phyloP scores from a whole-genome alignment of 129 eudicot species.

The Centella asiatica region DNA sequence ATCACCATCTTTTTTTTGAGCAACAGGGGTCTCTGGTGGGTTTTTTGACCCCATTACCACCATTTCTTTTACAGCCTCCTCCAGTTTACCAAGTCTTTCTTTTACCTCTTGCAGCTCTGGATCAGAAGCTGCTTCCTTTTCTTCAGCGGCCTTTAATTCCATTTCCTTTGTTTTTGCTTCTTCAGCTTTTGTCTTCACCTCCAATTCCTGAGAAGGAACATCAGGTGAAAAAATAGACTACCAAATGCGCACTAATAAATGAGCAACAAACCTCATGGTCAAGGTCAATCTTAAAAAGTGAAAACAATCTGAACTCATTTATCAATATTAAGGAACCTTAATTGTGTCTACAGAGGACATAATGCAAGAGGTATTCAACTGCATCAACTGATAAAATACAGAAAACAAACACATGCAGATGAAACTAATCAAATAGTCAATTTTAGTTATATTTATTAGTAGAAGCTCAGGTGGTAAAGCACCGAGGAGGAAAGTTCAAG shows the following conservation, averaged over 20 bases:
- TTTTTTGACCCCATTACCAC: slow-evolving; percentile 49
- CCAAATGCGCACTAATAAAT: background rate
- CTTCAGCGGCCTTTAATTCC: slow-evolving; percentile 40
- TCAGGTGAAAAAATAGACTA: background rate
- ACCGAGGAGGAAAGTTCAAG: no score
- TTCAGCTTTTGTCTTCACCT: slow-evolving; percentile 43
- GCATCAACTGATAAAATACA: no score
- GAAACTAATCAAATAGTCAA: no score
- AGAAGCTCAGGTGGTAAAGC: no score
- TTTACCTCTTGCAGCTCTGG: slow-evolving; percentile 63
- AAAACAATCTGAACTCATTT: no score
- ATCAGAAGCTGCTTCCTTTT: slow-evolving; percentile 31
- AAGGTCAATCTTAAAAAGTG: no score
- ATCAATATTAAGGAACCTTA: no score
- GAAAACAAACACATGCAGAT: no score
- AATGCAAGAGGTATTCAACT: no score
- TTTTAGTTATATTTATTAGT: no score
- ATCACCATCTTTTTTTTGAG: slow-evolving; percentile 4
- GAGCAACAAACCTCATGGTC: background rate
- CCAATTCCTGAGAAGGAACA: slow-evolving; percentile 36
- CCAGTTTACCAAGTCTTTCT: slow-evolving; percentile 65
- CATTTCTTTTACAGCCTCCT: slow-evolving; percentile 53
- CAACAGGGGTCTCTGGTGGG: slow-evolving; percentile 16
- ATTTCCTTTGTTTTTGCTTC: slow-evolving; percentile 51
- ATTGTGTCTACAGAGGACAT: no score